phyloP scores from a whole-genome alignment of 352 stramenopile genomes.

The Pythium aquatile region DNA sequence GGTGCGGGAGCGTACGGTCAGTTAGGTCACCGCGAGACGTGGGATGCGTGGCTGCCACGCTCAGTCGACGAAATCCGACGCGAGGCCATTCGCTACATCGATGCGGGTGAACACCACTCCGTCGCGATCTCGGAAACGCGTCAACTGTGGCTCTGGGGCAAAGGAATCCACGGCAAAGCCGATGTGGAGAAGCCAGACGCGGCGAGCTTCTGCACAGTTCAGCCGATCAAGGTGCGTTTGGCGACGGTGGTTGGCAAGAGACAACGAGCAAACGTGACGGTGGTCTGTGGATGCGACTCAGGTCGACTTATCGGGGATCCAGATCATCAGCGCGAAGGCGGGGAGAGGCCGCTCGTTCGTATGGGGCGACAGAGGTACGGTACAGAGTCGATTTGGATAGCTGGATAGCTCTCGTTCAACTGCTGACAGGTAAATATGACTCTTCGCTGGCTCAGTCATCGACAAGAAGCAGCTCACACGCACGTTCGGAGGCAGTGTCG shows the following conservation, averaged over 20 bases:
- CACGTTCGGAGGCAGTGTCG: conserved; percentile 42
- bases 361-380: conserved; percentile 69
- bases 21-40: conserved; percentile 76
- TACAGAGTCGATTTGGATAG: neutral
- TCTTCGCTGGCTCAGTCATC: conserved; percentile 17
- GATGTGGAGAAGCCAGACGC: conserved; percentile 39
- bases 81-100: conserved; percentile 57
- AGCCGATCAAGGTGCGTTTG: conserved; percentile 43
- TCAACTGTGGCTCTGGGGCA: conserved; percentile 74
- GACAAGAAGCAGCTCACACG: conserved; percentile 26
- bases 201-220: conserved; percentile 49
- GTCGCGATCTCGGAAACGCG: conserved; percentile 59
- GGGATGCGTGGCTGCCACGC: conserved; percentile 53
- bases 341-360: conserved; percentile 71
- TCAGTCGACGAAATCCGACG: conserved; percentile 67
- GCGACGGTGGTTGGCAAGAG: neutral
- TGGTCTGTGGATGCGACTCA: conserved; percentile 16
- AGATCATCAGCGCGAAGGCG: conserved; percentile 52
- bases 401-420: too few relatives aligned
- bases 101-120: conserved; percentile 67
- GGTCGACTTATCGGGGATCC: conserved; percentile 48
- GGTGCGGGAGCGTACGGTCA: conserved; percentile 60
- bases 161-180: conserved; percentile 60
- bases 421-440: too few relatives aligned
- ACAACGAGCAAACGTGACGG: neutral